Base-by-base conservation (phyloP, 2,329 filamentous ascomycete genomes). In the Thelonectria olida region DNA sequence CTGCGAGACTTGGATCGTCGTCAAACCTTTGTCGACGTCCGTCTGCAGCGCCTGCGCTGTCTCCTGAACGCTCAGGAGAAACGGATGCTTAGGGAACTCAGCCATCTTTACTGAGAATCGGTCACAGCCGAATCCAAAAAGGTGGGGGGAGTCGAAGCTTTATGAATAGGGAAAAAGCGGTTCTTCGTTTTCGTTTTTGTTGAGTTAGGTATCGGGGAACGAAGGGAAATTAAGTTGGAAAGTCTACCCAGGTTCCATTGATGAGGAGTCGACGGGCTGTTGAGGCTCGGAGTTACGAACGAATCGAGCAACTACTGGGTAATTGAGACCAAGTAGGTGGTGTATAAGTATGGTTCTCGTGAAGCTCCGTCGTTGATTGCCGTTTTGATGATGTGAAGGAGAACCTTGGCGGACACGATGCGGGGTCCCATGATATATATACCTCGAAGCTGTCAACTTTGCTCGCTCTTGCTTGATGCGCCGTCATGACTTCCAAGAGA, bases 21-120 rank as follows among this genome's bases (percentile, higher is more conserved):
- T 87, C 42, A 94, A 80, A 38, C 91, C 91, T 73, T 85, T 88
- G 62, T 92, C 90, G 54, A 88, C 73, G 71, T 90, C 83, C 53
- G 89, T 90, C 34, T 82, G 80, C 54, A 91, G 83, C 63, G 86
- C 83, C 54, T 84, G 78, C 25, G 85, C 87, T 61, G 92, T 90
- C 75, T 90, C 84, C 65, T 85, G 79, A 67, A 85, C 81, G 20
- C 84, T 75, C 50, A 92, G 82, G 61, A 89, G 83, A 71, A 88
- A 89, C 25, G 87, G 85, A 69, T 88, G 86, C 53, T 80, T 81
- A 55, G 82, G 75, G 65, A 82, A 85, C 55, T 80, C 79, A 67
- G 80, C 75, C 81, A 82, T 83, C 62, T 65, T 69, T 67, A 58
- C 66, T 51, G 61, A 38, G 7, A 47, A 55, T 51, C 15, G 15